phyloP scores from a whole-genome alignment of 345 rosid species.

The Syzygium jambos region DNA sequence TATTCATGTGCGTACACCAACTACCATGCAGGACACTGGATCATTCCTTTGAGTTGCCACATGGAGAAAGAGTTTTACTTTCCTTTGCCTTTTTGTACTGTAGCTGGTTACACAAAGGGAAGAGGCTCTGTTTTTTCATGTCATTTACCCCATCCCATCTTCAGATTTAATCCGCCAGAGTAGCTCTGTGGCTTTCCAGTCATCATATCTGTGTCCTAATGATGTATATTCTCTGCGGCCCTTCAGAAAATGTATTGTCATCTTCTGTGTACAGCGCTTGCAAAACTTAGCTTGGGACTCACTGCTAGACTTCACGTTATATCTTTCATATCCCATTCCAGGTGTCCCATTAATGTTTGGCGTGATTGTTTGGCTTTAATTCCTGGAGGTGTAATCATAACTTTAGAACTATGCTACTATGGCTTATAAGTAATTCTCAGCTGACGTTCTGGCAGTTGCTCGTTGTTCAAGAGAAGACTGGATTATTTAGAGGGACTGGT shows the following conservation, averaged over 20 bases:
- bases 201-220: not conserved
- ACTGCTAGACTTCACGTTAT: not conserved
- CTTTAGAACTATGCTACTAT: not conserved
- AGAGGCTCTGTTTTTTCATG: not conserved
- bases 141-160: not conserved
- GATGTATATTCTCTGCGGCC: not conserved
- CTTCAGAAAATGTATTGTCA: not conserved
- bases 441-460: conserved; percentile 30
- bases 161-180: not conserved
- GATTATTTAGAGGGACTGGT: conserved; percentile 46
- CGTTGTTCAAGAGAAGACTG: conserved; percentile 75
- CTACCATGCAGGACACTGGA: not conserved
- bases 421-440: not conserved
- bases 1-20: not conserved
- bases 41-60: not conserved
- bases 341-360: not conserved
- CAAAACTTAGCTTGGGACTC: not conserved
- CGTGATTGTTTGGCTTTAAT: not conserved
- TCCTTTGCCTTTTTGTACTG: not conserved
- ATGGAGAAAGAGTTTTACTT: not conserved
- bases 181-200: not conserved
- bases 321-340: not conserved
- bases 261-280: not conserved
- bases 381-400: not conserved
- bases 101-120: not conserved